Conservation (phyloP, 306 rosid genomes). For the Vigna mungo region DNA sequence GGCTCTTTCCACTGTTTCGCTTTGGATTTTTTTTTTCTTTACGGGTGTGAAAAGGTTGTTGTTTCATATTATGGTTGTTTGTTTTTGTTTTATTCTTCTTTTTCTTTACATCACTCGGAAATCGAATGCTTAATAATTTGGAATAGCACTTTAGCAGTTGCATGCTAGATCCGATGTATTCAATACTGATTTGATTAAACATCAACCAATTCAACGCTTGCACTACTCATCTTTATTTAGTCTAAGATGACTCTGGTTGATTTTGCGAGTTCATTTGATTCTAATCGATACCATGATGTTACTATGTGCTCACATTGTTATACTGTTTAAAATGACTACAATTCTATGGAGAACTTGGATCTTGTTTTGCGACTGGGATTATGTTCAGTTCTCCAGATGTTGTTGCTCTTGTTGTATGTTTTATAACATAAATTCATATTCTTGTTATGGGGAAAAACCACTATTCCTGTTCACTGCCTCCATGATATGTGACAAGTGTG, state of each 20-base stretch:
- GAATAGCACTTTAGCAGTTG: neutral
- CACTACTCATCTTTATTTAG: constrained; percentile 8
- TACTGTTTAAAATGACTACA: neutral
- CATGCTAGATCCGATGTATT: constrained; percentile 15
- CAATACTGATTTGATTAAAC: constrained; percentile 5
- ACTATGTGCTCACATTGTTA: neutral
- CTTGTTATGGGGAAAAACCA: neutral
- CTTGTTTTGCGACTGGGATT: constrained; percentile 26
- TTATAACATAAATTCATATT: constrained; percentile 6
- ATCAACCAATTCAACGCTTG: neutral
- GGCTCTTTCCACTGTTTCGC: neutral
- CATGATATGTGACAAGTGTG: too few relatives aligned
- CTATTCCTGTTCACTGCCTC: neutral
- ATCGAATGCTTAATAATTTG: constrained; percentile 28
- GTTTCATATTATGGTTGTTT: neutral
- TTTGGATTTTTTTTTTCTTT: neutral
- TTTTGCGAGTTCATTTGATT: constrained; percentile 32
- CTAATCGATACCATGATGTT: neutral
- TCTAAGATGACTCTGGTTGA: constrained; percentile 19
- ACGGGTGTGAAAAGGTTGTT: neutral
- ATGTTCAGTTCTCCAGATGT: neutral
- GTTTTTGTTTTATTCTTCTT: neutral
- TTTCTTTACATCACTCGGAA: constrained; percentile 7
- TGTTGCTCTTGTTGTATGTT: neutral
- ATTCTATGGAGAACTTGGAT: neutral